Percentiles rank a stretch among this genome's conserved stretches.
phyloP scores from a whole-genome alignment of 176 grass and related monocot species.

The Hordeum marinum region DNA sequence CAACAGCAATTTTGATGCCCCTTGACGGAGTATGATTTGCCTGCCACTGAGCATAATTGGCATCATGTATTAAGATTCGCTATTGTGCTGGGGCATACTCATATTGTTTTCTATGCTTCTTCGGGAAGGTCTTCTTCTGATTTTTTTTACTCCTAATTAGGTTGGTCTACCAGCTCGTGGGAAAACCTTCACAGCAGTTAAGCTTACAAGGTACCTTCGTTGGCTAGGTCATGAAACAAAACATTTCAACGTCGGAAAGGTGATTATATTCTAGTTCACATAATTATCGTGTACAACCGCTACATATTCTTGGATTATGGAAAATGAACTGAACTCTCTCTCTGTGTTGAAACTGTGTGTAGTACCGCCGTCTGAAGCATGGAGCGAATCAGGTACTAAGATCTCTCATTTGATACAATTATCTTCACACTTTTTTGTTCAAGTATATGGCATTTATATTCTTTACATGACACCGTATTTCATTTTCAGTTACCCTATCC shows the following conservation, averaged over 20 bases:
- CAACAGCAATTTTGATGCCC: neutral
- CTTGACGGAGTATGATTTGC: neutral
- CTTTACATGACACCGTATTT: neutral
- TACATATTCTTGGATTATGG: conserved; percentile 24
- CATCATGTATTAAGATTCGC: neutral
- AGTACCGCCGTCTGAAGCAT: conserved; percentile 98
- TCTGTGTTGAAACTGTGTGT: conserved; percentile 38
- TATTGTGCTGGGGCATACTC: conserved; percentile 5
- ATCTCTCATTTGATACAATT: conserved; percentile 17
- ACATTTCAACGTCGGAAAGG: conserved; percentile 99
- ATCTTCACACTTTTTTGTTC: neutral
- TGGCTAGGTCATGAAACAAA: conserved; percentile 99
- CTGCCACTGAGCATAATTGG: conserved; percentile 9
- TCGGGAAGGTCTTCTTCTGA: conserved; percentile 20
- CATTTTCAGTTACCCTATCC: neutral
- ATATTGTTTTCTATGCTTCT: conserved; percentile 20
- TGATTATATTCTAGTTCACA: conserved; percentile 35
- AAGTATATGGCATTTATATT: conserved; percentile 10
- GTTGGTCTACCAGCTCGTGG: conserved; percentile 95
- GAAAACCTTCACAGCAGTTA: conserved; percentile 96
- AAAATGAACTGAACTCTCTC: conserved; percentile 21
- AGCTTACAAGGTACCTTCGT: conserved; percentile 97
- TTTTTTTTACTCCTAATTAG: conserved; percentile 38
- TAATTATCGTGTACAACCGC: conserved; percentile 8
- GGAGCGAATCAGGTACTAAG: conserved; percentile 85